Evolutionary conservation across 208 protist genomes (phyloP).

Genomic region (Trypanosoma boissoni): DNA sequence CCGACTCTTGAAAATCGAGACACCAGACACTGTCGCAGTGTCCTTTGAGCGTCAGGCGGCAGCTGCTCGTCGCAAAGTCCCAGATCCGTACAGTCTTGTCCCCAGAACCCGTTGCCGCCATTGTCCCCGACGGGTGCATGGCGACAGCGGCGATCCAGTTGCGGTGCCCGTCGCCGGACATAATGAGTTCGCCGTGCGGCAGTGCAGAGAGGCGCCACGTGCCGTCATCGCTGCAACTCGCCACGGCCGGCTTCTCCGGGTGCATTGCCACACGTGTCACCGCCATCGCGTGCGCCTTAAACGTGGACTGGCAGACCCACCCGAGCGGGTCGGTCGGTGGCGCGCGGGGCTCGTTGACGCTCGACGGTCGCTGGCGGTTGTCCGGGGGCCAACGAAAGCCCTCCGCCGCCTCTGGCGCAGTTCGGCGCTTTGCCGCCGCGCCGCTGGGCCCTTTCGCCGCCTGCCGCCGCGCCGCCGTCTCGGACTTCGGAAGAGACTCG

Average conservation of each 20-base stretch:
- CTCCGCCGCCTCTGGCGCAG: slow-evolving; percentile 20
- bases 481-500: background rate
- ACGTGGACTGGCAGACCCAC: slow-evolving; percentile 66
- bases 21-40: slow-evolving; percentile 96
- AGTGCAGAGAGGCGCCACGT: slow-evolving; percentile 95
- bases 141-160: slow-evolving; percentile 90
- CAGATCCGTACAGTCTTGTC: slow-evolving; percentile 97
- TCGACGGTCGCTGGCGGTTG: slow-evolving; percentile 32
- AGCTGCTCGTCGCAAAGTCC: slow-evolving; percentile 92
- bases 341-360: background rate
- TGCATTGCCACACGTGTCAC: slow-evolving; percentile 90
- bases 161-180: slow-evolving; percentile 93
- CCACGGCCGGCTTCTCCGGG: slow-evolving; percentile 93
- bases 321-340: slow-evolving; percentile 26
- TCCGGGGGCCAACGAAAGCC: slow-evolving; percentile 71
- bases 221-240: slow-evolving; percentile 94
- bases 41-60: slow-evolving; percentile 82
- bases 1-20: slow-evolving; percentile 93
- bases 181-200: slow-evolving; percentile 92
- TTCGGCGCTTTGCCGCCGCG: background rate
- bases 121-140: slow-evolving; percentile 91
- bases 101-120: slow-evolving; percentile 93
- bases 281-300: slow-evolving; percentile 86
- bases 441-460: slow-evolving; percentile 3
- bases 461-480: slow-evolving; percentile 9